Conservation (phyloP, 2,329 filamentous ascomycete genomes). For the Cucurbitaria berberidis region DNA sequence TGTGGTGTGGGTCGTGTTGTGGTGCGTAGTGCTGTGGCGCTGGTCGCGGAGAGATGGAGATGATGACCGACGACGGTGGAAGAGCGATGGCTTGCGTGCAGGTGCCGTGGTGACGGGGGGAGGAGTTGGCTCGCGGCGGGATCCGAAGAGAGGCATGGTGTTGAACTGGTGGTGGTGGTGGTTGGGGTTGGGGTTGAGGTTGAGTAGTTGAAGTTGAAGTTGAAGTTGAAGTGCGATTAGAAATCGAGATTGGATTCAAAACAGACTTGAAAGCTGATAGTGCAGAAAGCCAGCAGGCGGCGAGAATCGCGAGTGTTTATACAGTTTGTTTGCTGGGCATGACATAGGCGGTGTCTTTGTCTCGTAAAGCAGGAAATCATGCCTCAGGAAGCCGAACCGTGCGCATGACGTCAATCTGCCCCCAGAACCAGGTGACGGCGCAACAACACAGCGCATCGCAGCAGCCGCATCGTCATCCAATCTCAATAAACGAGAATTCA, state of each 20-base stretch:
- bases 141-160: conserved; percentile 47
- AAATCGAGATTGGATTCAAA: not conserved
- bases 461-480: conserved; percentile 15
- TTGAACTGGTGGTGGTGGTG: conserved; percentile 1
- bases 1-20: conserved; percentile 27
- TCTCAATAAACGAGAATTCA: not conserved
- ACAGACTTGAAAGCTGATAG: not conserved
- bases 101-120: conserved; percentile 29
- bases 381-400: conserved; percentile 3
- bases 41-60: conserved; percentile 37
- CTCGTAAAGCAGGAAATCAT: not conserved
- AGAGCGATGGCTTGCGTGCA: conserved; percentile 40
- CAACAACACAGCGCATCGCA: not conserved
- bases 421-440: conserved; percentile 2
- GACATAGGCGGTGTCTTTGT: conserved; percentile 1
- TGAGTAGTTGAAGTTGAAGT: conserved; percentile 13
- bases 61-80: conserved; percentile 46
- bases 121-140: conserved; percentile 32
- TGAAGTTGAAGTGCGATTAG: not conserved
- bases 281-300: not conserved
- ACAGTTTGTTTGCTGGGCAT: not conserved
- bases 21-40: conserved; percentile 15
- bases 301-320: conserved; percentile 2
- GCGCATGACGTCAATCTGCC: conserved; percentile 23
- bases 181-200: not conserved